Evolutionary conservation across 495 filamentous ascomycete species (phyloP).

Genomic region (Ramalina intermedia): DNA sequence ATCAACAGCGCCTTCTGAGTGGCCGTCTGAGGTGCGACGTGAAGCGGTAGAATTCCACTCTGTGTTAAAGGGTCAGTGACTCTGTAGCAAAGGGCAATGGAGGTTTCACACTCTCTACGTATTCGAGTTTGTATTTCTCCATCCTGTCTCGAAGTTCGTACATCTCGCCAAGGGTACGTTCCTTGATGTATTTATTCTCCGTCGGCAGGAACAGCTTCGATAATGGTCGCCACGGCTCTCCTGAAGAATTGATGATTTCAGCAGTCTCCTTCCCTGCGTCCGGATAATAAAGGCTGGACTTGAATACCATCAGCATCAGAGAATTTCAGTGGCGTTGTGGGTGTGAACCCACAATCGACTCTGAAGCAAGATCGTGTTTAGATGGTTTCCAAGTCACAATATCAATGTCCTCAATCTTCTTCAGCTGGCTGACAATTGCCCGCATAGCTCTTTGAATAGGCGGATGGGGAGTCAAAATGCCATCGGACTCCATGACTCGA

Average conservation of each 20-base stretch:
- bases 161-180: conserved; percentile 8
- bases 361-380: conserved; percentile 28
- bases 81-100: background rate
- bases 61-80: background rate
- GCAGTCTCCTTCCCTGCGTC: conserved; percentile 43
- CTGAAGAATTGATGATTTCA: conserved; percentile 33
- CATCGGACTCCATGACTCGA: conserved; percentile 39
- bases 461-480: conserved; percentile 40
- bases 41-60: background rate
- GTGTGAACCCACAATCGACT: conserved; percentile 27
- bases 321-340: conserved; percentile 16
- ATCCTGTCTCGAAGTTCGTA: conserved; percentile 13
- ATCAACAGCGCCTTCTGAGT: conserved; percentile 39
- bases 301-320: conserved; percentile 19
- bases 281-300: conserved; percentile 37
- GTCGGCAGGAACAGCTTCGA: conserved; percentile 31
- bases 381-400: conserved; percentile 19
- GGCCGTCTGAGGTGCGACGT: background rate
- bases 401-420: conserved; percentile 27
- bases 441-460: conserved; percentile 31
- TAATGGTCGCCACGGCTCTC: conserved; percentile 40
- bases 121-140: conserved; percentile 31
- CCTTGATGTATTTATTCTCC: conserved; percentile 30
- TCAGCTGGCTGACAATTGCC: conserved; percentile 29
- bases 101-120: conserved; percentile 22